Conservation (phyloP, 768 basidiomycete species). For the Panellus pusillus region DNA sequence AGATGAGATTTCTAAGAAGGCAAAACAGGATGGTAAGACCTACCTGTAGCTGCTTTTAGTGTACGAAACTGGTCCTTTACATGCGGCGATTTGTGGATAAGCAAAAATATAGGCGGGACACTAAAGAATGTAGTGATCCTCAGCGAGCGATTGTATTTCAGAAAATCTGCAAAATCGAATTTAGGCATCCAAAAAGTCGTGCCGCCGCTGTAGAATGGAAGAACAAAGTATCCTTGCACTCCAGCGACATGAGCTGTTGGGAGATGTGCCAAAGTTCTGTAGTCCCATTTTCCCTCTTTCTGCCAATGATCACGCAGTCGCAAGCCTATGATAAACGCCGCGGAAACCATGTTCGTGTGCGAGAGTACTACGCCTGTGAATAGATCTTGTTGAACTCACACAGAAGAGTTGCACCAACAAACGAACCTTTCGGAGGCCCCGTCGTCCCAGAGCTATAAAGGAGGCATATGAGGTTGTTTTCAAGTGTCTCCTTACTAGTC, state of each 20-base stretch:
- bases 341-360: conserved; percentile 13
- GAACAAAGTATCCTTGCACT: conserved; percentile 9
- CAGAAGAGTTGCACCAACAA: background rate
- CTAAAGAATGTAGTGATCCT: conserved; percentile 11
- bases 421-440: conserved; percentile 14
- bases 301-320: conserved; percentile 5
- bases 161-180: conserved; percentile 16
- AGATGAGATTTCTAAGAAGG: background rate
- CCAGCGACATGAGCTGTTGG: conserved; percentile 16
- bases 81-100: conserved; percentile 12
- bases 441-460: conserved; percentile 18
- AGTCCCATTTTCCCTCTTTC: conserved; percentile 4
- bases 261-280: conserved; percentile 14
- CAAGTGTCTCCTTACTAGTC: conserved; percentile 8
- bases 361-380: conserved; percentile 12
- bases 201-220: conserved; percentile 13
- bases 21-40: background rate
- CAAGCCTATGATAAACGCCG: background rate
- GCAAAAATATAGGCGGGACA: conserved; percentile 15
- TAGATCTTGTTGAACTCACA: too few relatives aligned
- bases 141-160: conserved; percentile 6
- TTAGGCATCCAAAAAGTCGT: conserved; percentile 15
- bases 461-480: conserved; percentile 14
- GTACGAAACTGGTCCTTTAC: conserved; percentile 12
- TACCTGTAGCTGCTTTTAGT: conserved; percentile 2